Evolutionary conservation across 345 rosid species (phyloP).

Genomic region (Eucalyptus regnans): DNA sequence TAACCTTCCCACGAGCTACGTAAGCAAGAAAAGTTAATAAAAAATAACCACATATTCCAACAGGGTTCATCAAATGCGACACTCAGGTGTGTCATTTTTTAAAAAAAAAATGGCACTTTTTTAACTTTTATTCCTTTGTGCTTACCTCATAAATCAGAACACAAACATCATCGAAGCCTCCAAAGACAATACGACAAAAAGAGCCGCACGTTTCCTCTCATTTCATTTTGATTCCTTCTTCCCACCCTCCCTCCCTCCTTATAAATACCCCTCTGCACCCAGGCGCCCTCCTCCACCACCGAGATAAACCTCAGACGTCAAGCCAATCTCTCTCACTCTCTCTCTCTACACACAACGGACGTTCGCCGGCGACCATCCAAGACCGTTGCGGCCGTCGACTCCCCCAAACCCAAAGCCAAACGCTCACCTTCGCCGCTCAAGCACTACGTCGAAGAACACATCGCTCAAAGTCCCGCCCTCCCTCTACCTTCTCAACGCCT

Average conservation of each 20-base stretch:
- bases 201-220: neutral
- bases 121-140: too few species aligned
- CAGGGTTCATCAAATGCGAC: fast-evolving
- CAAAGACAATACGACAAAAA: neutral
- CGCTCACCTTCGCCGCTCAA: too few species aligned
- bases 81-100: too few species aligned
- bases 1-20: too few species aligned
- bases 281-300: neutral
- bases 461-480: neutral
- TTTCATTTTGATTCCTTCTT: neutral
- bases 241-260: neutral
- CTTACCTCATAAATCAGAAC: neutral
- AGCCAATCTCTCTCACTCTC: neutral
- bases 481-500: conserved; percentile 11
- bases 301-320: neutral
- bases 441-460: too few species aligned
- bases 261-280: neutral
- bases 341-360: neutral
- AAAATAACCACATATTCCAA: too few species aligned
- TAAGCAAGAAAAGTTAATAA: too few species aligned
- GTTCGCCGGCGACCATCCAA: neutral
- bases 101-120: too few species aligned
- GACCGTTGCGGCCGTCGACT: neutral
- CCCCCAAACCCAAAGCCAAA: too few species aligned
- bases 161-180: neutral